These are phyloP conservation scores for Penicillium subrubescens DNA, from an alignment of 495 filamentous ascomycete species.

Conservation along the genomic window DNA sequence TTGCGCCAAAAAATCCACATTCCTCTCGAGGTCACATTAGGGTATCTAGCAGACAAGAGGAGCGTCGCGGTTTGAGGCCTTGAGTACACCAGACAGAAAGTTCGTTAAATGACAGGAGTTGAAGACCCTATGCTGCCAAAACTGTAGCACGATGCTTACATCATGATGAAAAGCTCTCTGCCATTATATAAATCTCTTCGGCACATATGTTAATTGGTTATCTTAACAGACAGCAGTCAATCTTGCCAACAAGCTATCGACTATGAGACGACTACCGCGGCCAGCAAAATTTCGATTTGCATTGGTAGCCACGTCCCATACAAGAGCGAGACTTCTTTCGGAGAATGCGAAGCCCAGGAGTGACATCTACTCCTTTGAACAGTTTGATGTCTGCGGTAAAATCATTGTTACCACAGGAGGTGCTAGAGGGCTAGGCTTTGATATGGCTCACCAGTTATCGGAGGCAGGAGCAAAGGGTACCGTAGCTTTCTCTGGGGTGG, in stretches of 20 bases:
- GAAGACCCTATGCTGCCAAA: neutral
- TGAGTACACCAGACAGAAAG: no score
- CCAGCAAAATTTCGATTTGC: neutral
- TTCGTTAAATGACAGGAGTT: no score
- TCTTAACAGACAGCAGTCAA: no score
- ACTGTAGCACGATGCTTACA: neutral
- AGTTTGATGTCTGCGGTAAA: neutral
- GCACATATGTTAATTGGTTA: no score
- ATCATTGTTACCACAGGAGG: neutral
- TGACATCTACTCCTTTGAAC: neutral
- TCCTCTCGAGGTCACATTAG: no score
- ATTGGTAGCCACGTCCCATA: neutral
- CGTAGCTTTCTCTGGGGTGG: neutral
- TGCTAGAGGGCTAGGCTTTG: neutral
- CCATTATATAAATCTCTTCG: neutral
- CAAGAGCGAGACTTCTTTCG: neutral
- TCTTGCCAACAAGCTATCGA: no score
- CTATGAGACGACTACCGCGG: neutral
- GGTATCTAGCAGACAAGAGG: no score
- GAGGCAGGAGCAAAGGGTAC: neutral
- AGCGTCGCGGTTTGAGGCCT: no score
- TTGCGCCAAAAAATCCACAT: no score
- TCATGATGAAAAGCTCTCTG: neutral
- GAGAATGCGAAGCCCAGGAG: neutral
- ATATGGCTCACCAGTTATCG: neutral